Conservation (phyloP, 345 rosid species). For the Fremontodendron californicum region DNA sequence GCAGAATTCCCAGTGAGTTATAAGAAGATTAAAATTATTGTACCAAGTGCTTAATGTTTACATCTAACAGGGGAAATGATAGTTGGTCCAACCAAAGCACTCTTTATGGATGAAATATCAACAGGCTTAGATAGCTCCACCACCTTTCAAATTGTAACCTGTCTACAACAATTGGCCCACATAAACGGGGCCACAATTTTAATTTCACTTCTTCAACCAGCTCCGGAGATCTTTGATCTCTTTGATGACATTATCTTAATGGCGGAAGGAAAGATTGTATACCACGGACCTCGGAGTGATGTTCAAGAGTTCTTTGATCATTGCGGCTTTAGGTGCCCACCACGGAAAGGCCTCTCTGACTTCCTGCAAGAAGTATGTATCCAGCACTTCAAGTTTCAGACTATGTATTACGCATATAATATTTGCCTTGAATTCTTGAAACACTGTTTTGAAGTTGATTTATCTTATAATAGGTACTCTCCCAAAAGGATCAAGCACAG, state of each 20-base stretch:
- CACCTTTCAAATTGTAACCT: constrained; percentile 60
- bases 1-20: background rate
- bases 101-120: constrained; percentile 79
- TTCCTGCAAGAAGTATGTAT: constrained; percentile 59
- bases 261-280: constrained; percentile 63
- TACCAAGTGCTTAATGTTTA: constrained; percentile 10
- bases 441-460: background rate
- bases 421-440: background rate
- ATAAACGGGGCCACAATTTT: constrained; percentile 47
- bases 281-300: constrained; percentile 56
- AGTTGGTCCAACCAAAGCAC: constrained; percentile 62
- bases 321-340: constrained; percentile 67
- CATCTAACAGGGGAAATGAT: constrained; percentile 57
- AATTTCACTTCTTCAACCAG: constrained; percentile 70
- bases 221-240: constrained; percentile 69
- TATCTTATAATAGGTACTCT: constrained; percentile 38
- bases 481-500: constrained; percentile 59
- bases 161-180: constrained; percentile 57
- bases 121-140: constrained; percentile 77
- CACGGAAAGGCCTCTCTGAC: constrained; percentile 62
- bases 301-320: constrained; percentile 56
- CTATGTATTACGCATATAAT: background rate
- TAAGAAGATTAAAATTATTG: background rate
- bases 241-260: constrained; percentile 61
- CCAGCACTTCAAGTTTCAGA: background rate